Percentiles rank a stretch among this genome's conserved stretches.
Conservation (phyloP, 257 asterid genomes). For the Solanum neorickii region DNA sequence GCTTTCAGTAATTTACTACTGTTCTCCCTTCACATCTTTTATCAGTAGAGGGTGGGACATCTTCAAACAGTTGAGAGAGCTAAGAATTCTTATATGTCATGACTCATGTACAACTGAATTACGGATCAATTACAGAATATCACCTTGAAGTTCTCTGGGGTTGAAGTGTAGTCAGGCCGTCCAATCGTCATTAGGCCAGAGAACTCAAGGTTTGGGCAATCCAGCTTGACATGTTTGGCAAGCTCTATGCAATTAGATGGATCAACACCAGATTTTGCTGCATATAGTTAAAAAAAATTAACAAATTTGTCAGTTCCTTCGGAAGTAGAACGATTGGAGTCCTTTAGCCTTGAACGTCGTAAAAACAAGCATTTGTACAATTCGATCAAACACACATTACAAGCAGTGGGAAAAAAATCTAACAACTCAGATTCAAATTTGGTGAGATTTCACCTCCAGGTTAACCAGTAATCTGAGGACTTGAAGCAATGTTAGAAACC, state of each 20-base stretch:
- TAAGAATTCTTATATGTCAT: neutral
- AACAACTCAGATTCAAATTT: neutral
- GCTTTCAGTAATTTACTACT: neutral
- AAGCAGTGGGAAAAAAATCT: neutral
- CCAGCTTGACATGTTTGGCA: slow-evolving; percentile 50
- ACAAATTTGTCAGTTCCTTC: neutral
- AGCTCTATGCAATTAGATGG: slow-evolving; percentile 70
- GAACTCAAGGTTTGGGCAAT: slow-evolving; percentile 69
- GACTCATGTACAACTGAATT: neutral
- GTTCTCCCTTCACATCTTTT: neutral
- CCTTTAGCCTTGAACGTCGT: neutral
- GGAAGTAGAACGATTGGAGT: neutral
- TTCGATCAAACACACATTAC: neutral
- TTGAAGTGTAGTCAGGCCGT: slow-evolving; percentile 83
- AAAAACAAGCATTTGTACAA: neutral
- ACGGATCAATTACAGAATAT: neutral
- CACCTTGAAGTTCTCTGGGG: slow-evolving; percentile 84
- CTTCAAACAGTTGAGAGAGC: neutral
- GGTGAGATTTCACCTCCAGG: neutral
- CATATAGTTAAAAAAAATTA: slow-evolving; percentile 10
- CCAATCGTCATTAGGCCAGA: slow-evolving; percentile 94
- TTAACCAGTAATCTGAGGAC: neutral
- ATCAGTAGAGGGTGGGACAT: neutral
- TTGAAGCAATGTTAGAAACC: neutral
- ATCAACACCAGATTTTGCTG: slow-evolving; percentile 79